Evolutionary conservation across 129 eudicot genomes (phyloP).

Genomic region (Tagetes erecta): DNA sequence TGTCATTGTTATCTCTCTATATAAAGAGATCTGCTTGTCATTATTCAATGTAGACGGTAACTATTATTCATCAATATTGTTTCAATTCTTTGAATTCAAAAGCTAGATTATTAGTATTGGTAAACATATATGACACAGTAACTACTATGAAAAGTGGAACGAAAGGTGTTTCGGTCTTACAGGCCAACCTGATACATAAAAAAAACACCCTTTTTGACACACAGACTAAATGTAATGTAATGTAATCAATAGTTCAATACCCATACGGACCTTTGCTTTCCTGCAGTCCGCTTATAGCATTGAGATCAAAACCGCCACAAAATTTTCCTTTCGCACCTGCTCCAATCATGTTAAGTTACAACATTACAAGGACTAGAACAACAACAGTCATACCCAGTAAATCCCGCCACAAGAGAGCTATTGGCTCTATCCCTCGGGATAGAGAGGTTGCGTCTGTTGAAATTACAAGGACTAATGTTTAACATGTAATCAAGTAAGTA

Average conservation of each 20-base stretch:
- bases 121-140: not conserved
- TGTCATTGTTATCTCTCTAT: no score
- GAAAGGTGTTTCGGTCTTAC: not conserved
- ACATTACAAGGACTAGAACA: no score
- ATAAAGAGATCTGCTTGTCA: no score
- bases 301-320: conserved; percentile 97
- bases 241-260: not conserved
- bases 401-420: no score
- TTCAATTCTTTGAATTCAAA: not conserved
- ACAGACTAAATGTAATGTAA: not conserved
- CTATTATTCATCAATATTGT: no score
- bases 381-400: no score
- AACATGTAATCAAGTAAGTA: conserved; percentile 8
- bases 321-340: conserved; percentile 89
- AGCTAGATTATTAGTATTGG: not conserved
- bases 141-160: not conserved
- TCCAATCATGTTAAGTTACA: conserved; percentile 22
- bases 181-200: not conserved
- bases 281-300: conserved; percentile 71
- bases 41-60: no score
- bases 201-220: not conserved
- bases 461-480: conserved; percentile 6
- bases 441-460: no score
- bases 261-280: conserved; percentile 54
- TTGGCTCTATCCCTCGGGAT: no score